These are phyloP conservation scores for Chaetomium sp. DNA, from an alignment of 2,329 filamentous ascomycete species.

Conservation along the genomic window DNA sequence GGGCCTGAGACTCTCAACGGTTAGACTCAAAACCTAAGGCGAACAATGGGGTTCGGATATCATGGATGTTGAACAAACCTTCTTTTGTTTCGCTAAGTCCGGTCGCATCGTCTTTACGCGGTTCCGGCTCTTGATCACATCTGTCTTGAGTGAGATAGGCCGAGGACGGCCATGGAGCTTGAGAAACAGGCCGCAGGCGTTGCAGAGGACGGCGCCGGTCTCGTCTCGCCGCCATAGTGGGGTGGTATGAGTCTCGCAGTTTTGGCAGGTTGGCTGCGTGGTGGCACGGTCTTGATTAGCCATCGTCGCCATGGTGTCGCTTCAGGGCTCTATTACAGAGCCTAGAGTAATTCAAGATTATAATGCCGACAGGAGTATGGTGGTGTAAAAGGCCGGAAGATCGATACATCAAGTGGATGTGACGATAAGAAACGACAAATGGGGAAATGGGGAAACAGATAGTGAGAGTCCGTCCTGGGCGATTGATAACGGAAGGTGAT, in stretches of 20 bases:
- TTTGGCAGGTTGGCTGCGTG: slow-evolving; percentile 90
- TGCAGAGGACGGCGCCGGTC: slow-evolving; percentile 90
- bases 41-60: neutral
- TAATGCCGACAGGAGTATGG: no score
- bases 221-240: slow-evolving; percentile 97
- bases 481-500: slow-evolving; percentile 23
- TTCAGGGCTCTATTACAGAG: slow-evolving; percentile 7
- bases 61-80: slow-evolving; percentile 47
- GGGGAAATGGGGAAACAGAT: slow-evolving; percentile 18
- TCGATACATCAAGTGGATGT: slow-evolving; percentile 12
- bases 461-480: slow-evolving; percentile 11
- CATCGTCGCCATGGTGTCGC: slow-evolving; percentile 44
- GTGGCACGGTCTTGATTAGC: slow-evolving; percentile 52
- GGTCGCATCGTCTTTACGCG: slow-evolving; percentile 82
- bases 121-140: slow-evolving; percentile 99
- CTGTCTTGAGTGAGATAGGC: slow-evolving; percentile 94
- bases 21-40: slow-evolving; percentile 1
- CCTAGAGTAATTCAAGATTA: no score
- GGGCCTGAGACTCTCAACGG: slow-evolving; percentile 26
- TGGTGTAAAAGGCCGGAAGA: no score
- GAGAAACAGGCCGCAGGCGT: slow-evolving; percentile 94
- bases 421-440: slow-evolving; percentile 24
- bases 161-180: slow-evolving; percentile 92
- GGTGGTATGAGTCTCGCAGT: slow-evolving; percentile 91
- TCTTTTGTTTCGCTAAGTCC: slow-evolving; percentile 74